phyloP scores from a whole-genome alignment of 202 grass and related monocot species.

The Zizania palustris region DNA sequence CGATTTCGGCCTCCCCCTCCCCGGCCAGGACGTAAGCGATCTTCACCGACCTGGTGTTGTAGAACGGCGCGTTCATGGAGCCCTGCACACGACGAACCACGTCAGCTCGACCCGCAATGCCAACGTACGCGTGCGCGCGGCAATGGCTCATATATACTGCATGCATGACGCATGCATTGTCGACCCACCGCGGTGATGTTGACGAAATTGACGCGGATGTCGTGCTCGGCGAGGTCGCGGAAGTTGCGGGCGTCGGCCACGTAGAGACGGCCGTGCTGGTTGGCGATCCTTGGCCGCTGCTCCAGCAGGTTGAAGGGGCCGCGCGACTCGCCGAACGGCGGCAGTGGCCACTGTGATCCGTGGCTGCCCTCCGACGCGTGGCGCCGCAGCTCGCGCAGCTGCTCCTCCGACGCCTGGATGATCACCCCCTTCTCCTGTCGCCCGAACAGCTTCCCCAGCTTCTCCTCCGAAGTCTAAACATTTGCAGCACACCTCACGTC shows the following conservation, averaged over 20 bases:
- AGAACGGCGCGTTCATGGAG: conserved; percentile 71
- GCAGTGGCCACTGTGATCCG: conserved; percentile 54
- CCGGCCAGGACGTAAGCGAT: conserved; percentile 55
- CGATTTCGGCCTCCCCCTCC: conserved; percentile 54
- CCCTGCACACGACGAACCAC: conserved; percentile 51
- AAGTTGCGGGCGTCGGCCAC: conserved; percentile 72
- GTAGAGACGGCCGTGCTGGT: conserved; percentile 59
- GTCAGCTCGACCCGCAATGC: neutral
- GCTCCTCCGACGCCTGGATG: conserved; percentile 64
- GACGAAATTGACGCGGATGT: conserved; percentile 63
- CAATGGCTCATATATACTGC: no score
- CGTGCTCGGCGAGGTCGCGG: conserved; percentile 46
- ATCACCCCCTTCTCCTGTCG: conserved; percentile 46
- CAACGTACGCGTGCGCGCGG: neutral
- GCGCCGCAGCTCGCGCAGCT: conserved; percentile 50
- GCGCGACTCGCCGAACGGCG: conserved; percentile 64
- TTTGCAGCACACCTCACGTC: neutral
- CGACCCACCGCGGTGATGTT: conserved; percentile 61
- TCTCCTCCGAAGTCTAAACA: conserved; percentile 45
- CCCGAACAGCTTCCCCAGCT: conserved; percentile 46
- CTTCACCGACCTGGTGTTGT: conserved; percentile 63
- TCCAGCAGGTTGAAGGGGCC: conserved; percentile 55
- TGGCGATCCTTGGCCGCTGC: conserved; percentile 59
- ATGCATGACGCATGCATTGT: neutral
- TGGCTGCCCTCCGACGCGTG: conserved; percentile 48